Percentiles rank a stretch among this genome's conserved stretches.
phyloP scores from a whole-genome alignment of 192 early-diverging fungal species.

The Rhizoclosmatium globosum region DNA sequence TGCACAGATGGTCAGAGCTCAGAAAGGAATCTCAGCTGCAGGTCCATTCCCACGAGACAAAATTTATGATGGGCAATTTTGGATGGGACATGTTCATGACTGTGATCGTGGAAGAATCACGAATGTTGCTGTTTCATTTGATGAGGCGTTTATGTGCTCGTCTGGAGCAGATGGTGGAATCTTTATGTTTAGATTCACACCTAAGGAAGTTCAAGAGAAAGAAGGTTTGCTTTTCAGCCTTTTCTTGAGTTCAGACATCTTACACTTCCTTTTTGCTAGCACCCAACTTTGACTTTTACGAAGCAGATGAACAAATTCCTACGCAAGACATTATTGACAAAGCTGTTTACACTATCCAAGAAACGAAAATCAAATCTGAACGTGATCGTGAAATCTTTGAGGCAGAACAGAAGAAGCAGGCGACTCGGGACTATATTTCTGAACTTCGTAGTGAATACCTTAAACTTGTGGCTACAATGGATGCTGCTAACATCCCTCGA shows the following conservation, averaged over 20 bases:
- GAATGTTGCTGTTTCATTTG: slow-evolving; percentile 52
- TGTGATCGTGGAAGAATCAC: slow-evolving; percentile 50
- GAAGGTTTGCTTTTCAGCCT: slow-evolving; percentile 32
- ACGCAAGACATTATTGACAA: slow-evolving; percentile 62
- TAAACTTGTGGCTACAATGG: slow-evolving; percentile 55
- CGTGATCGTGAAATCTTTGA: slow-evolving; percentile 62
- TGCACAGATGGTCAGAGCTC: slow-evolving; percentile 15
- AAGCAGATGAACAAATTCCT: slow-evolving; percentile 17
- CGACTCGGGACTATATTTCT: slow-evolving; percentile 54
- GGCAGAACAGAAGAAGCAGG: slow-evolving; percentile 65
- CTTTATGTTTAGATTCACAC: slow-evolving; percentile 54
- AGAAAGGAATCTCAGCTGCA: slow-evolving; percentile 19
- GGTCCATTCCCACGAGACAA: slow-evolving; percentile 20
- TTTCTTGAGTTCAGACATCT: too few species aligned
- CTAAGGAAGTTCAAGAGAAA: slow-evolving; percentile 47
- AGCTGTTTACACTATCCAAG: slow-evolving; percentile 62
- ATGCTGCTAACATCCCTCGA: slow-evolving; percentile 40
- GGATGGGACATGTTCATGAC: slow-evolving; percentile 65
- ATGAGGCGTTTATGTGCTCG: slow-evolving; percentile 59
- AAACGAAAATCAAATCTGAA: slow-evolving; percentile 66
- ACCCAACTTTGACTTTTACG: slow-evolving; percentile 16
- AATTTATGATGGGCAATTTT: slow-evolving; percentile 53
- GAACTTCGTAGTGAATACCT: slow-evolving; percentile 63
- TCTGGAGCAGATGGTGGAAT: slow-evolving; percentile 63
- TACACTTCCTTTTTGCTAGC: not conserved